These are phyloP conservation scores for Torulaspora indica DNA, from an alignment of 805 yeast genomes.

Conservation along the genomic window DNA sequence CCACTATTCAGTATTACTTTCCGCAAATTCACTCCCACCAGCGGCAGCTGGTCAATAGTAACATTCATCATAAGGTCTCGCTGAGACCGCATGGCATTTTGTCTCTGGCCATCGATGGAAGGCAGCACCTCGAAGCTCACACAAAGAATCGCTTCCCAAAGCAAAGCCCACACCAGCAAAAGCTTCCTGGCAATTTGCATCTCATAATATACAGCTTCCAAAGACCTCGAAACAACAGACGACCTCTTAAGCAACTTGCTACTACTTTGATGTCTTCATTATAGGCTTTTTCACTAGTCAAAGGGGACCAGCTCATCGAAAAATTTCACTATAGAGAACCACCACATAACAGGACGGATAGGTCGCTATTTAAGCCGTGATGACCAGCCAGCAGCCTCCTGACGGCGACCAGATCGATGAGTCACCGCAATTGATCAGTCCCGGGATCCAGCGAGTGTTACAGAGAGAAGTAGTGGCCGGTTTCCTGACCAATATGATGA, in stretches of 20 bases:
- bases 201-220: not conserved
- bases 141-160: constrained; percentile 5
- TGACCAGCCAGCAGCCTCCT: constrained; percentile 5
- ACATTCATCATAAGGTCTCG: constrained; percentile 43
- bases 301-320: constrained; percentile 1
- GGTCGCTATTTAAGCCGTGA: not conserved
- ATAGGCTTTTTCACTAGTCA: not conserved
- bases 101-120: constrained; percentile 28
- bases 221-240: not conserved
- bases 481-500: constrained; percentile 34
- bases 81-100: constrained; percentile 42
- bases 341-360: not conserved
- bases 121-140: constrained; percentile 17
- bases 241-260: not conserved
- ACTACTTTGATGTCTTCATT: not conserved
- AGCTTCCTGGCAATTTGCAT: not conserved
- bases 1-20: constrained; percentile 28
- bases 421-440: constrained; percentile 23
- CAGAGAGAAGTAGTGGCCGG: constrained; percentile 31
- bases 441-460: constrained; percentile 30
- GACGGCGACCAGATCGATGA: constrained; percentile 4
- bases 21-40: constrained; percentile 40
- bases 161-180: constrained; percentile 1
- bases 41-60: constrained; percentile 39
- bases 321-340: not conserved